These are phyloP conservation scores for Excoecaria cochinchinensis DNA, from an alignment of 345 rosid genomes.

Conservation along the genomic window DNA sequence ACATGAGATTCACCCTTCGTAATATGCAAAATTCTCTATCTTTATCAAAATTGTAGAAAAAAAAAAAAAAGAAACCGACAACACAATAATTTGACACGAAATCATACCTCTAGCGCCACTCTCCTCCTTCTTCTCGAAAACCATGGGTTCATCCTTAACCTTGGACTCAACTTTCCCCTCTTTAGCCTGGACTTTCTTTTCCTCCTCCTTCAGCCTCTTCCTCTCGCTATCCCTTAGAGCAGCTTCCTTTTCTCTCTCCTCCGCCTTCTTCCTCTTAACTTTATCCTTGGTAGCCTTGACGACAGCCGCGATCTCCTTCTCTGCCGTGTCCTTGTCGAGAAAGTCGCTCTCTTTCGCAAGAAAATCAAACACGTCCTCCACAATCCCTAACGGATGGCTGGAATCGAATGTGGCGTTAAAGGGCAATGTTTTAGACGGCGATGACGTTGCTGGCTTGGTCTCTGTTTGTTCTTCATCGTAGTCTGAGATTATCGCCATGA, in stretches of 20 bases:
- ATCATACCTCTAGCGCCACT: constrained; percentile 13
- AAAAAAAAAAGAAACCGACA: background rate
- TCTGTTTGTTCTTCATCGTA: constrained; percentile 45
- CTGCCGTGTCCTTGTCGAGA: constrained; percentile 52
- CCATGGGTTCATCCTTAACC: background rate
- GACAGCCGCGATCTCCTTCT: constrained; percentile 58
- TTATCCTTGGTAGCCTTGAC: constrained; percentile 55
- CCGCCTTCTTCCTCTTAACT: constrained; percentile 32
- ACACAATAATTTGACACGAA: background rate
- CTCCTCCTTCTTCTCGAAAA: constrained; percentile 15
- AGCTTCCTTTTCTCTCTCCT: constrained; percentile 27
- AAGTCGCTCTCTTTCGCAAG: constrained; percentile 67
- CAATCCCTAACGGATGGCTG: constrained; percentile 59
- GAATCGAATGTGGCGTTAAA: constrained; percentile 65
- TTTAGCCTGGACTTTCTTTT: constrained; percentile 6
- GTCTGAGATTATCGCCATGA: constrained; percentile 89
- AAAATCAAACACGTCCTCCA: constrained; percentile 68
- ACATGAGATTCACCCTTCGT: background rate
- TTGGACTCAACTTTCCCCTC: background rate
- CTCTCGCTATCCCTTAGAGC: background rate
- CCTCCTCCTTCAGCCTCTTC: constrained; percentile 2
- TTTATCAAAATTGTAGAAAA: background rate
- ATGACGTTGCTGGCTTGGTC: background rate
- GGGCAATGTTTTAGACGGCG: constrained; percentile 20
- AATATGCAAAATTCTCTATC: background rate